Evolutionary conservation across 2,329 filamentous ascomycete genomes (phyloP).

Genomic region (Calycina herbarum): DNA sequence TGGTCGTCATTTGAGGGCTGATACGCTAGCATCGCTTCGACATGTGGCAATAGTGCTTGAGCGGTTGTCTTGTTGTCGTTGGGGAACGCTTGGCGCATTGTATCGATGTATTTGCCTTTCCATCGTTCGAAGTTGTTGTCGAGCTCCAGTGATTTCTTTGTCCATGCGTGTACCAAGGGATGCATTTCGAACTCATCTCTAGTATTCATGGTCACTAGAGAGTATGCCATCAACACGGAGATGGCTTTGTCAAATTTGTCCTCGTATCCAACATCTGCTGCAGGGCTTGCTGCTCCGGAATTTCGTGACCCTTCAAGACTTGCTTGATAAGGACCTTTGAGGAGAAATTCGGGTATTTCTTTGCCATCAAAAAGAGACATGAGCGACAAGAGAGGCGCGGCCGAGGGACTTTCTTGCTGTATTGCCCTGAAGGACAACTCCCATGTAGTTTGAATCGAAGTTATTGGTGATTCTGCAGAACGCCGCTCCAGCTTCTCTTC

Average conservation of each 20-base stretch:
- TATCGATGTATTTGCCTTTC: not conserved
- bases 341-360: constrained; percentile 26
- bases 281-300: not conserved
- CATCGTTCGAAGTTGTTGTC: not conserved
- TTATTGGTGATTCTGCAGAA: no score
- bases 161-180: not conserved
- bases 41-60: no score
- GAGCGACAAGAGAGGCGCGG: constrained; percentile 25
- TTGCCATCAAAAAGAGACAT: constrained; percentile 30
- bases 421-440: constrained; percentile 42
- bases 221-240: not conserved
- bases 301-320: constrained; percentile 4
- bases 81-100: not conserved
- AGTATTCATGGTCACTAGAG: not conserved
- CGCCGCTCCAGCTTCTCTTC: no score
- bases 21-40: no score
- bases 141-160: not conserved
- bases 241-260: not conserved
- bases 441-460: constrained; percentile 39
- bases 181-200: not conserved
- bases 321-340: constrained; percentile 11
- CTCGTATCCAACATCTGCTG: not conserved
- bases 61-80: not conserved
- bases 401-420: constrained; percentile 21
- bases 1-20: no score